Evolutionary conservation across 208 protist genomes (phyloP).

Genomic region (Leishmania major): DNA sequence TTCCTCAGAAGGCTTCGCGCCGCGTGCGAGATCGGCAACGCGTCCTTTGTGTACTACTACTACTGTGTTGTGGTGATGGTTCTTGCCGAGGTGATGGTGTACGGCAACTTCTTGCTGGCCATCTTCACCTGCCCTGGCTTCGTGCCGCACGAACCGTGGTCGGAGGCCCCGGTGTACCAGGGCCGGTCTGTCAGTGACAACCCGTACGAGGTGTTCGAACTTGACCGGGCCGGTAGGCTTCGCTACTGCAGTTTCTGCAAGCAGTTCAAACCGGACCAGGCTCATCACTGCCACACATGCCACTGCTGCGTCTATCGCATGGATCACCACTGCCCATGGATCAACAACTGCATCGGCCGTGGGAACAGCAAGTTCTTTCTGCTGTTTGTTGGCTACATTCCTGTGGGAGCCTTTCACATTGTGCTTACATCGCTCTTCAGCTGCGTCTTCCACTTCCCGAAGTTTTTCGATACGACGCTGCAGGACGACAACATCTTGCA

Average conservation of each 20-base stretch:
- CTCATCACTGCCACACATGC: constrained; percentile 80
- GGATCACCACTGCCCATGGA: constrained; percentile 91
- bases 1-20: constrained; percentile 40
- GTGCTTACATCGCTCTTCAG: constrained; percentile 51
- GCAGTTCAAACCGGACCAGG: constrained; percentile 84
- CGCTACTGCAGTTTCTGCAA: constrained; percentile 75
- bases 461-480: constrained; percentile 17
- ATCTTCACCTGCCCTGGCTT: constrained; percentile 66
- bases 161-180: constrained; percentile 31
- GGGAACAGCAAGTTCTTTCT: constrained; percentile 78
- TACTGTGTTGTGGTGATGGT: constrained; percentile 56
- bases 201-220: constrained; percentile 51
- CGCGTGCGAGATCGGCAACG: constrained; percentile 33
- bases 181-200: constrained; percentile 43
- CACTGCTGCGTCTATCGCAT: constrained; percentile 70
- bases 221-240: constrained; percentile 45
- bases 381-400: constrained; percentile 77
- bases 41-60: constrained; percentile 57
- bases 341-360: constrained; percentile 85
- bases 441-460: constrained; percentile 44
- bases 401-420: constrained; percentile 73
- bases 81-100: constrained; percentile 59
- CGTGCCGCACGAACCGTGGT: constrained; percentile 55
- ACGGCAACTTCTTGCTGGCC: constrained; percentile 51
- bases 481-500: constrained; percentile 30